phyloP scores from a whole-genome alignment of 2,329 filamentous ascomycete genomes.

The Didymella glomerata region DNA sequence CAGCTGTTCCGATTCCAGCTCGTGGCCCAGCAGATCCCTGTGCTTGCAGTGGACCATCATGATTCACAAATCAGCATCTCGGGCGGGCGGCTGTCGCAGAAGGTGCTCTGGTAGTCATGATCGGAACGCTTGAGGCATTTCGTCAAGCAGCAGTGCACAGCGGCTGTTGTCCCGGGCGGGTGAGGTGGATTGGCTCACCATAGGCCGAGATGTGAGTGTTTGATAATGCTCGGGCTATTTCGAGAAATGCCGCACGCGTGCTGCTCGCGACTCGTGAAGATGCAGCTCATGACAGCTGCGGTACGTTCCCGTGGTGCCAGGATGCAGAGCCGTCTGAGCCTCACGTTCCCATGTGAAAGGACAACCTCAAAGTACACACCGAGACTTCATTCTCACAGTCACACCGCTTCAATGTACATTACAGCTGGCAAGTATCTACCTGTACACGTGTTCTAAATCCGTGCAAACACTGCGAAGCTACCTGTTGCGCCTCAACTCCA shows the following conservation, averaged over 20 bases:
- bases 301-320: conserved; percentile 14
- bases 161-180: conserved; percentile 4
- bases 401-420: conserved; percentile 10
- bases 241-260: conserved; percentile 21
- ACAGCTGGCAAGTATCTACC: not conserved
- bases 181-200: conserved; percentile 13
- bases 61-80: conserved; percentile 30
- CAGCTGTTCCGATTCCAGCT: conserved; percentile 41
- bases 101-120: conserved; percentile 7
- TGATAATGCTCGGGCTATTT: conserved; percentile 13
- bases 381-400: not conserved
- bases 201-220: conserved; percentile 23
- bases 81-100: conserved; percentile 36
- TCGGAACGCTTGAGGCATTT: conserved; percentile 35
- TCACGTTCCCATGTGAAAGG: conserved; percentile 2
- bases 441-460: conserved; percentile 9
- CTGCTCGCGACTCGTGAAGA: conserved; percentile 16
- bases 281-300: conserved; percentile 23
- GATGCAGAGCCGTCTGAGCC: conserved; percentile 20
- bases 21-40: conserved; percentile 31
- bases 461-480: conserved; percentile 1
- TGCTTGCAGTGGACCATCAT: conserved; percentile 24
- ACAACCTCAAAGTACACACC: not conserved
- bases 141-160: conserved; percentile 5
- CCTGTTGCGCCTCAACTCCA: conserved; percentile 14